Evolutionary conservation across 805 yeast genomes (phyloP).

Genomic region (Cyberlindnera euphorbiiphila): DNA sequence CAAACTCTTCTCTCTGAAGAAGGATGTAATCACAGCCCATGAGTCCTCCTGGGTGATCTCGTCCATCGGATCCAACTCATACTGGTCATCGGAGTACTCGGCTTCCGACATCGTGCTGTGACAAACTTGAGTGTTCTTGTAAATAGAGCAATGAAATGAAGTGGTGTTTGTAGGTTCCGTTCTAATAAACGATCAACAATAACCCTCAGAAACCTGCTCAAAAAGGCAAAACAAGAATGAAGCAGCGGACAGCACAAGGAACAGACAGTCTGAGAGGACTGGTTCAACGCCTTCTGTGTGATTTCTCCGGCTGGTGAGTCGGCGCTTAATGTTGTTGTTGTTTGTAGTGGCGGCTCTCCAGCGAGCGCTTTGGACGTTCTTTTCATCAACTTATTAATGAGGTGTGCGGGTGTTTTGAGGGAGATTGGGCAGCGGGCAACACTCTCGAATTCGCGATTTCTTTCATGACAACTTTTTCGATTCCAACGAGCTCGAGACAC

Average conservation of each 20-base stretch:
- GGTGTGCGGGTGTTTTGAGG: neutral
- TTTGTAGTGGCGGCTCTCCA: neutral
- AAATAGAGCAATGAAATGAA: neutral
- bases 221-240: too few species aligned
- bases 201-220: too few species aligned
- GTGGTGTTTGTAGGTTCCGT: neutral
- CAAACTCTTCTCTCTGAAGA: constrained; percentile 93
- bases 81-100: constrained; percentile 50
- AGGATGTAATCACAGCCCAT: constrained; percentile 96
- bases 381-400: neutral
- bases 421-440: neutral
- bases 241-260: too few species aligned
- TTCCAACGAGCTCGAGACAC: neutral
- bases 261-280: too few species aligned
- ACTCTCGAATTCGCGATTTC: neutral
- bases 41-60: constrained; percentile 96
- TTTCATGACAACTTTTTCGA: constrained; percentile 1
- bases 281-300: too few species aligned
- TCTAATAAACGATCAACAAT: too few species aligned
- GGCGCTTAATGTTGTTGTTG: neutral
- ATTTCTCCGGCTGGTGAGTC: too few species aligned
- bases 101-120: constrained; percentile 24
- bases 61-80: constrained; percentile 44
- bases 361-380: constrained; percentile 6
- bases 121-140: neutral